phyloP scores from a whole-genome alignment of 1,284 basidiomycete species.

The Pyrrhoderma noxium region DNA sequence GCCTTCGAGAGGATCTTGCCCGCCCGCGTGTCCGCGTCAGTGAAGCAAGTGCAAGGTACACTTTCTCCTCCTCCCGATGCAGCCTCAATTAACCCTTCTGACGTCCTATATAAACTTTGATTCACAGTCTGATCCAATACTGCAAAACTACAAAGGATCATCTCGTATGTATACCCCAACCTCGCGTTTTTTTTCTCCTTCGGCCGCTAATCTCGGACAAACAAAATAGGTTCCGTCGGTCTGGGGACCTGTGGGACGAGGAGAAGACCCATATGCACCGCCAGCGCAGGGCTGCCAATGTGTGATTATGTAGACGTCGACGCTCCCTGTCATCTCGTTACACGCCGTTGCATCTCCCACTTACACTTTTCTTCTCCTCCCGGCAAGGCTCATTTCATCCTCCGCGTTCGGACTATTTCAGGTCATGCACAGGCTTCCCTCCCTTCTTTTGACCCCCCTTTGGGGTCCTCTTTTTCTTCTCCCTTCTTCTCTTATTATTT shows the following conservation, averaged over 20 bases:
- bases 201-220: neutral
- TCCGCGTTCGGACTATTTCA: neutral
- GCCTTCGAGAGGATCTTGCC: conserved; percentile 84
- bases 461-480: no score
- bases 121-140: conserved; percentile 75
- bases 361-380: neutral
- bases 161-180: conserved; percentile 45
- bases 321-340: neutral
- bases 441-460: no score
- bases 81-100: conserved; percentile 2
- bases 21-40: conserved; percentile 84
- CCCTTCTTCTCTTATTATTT: no score
- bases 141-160: conserved; percentile 88
- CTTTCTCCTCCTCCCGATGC: conserved; percentile 12
- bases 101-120: conserved; percentile 2
- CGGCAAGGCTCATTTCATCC: neutral
- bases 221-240: conserved; percentile 68
- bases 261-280: conserved; percentile 84
- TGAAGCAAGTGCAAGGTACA: conserved; percentile 85
- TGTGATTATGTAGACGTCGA: conserved; percentile 18
- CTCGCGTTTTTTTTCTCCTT: conserved; percentile 9
- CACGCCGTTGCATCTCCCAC: neutral
- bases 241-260: conserved; percentile 88
- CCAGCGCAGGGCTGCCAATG: conserved; percentile 16
- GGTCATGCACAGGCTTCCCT: neutral